Evolutionary conservation across 2,329 filamentous ascomycete species (phyloP).

Genomic region (Neonectria coccinea): DNA sequence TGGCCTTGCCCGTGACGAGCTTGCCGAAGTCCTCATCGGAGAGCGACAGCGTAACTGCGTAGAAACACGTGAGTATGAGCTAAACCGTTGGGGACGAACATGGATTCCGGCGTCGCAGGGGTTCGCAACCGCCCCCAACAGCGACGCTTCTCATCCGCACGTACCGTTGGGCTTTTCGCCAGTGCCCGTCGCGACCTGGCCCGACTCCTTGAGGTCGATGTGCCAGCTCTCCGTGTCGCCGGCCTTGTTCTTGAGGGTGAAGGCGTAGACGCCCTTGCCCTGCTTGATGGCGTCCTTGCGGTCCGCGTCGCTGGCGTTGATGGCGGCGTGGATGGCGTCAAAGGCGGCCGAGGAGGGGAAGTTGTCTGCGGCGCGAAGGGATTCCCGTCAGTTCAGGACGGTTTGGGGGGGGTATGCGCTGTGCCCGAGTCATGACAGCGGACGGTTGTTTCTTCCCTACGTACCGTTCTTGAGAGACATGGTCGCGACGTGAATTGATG

Average conservation of each 20-base stretch:
- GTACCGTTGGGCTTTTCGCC: conserved; percentile 86
- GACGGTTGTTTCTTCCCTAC: conserved; percentile 39
- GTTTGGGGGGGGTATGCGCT: conserved; percentile 10
- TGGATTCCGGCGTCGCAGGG: background rate
- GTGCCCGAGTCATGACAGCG: conserved; percentile 6
- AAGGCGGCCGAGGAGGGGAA: conserved; percentile 94
- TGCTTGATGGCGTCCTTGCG: conserved; percentile 91
- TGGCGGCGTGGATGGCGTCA: conserved; percentile 82
- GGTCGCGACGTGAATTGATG: conserved; percentile 46
- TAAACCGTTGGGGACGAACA: background rate
- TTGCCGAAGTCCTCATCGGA: conserved; percentile 88
- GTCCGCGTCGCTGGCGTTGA: conserved; percentile 76
- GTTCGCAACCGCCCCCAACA: background rate
- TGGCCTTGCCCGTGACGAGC: conserved; percentile 87
- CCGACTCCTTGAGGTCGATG: conserved; percentile 93
- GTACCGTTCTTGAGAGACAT: conserved; percentile 83
- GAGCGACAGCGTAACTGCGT: conserved; percentile 85
- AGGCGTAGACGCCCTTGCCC: conserved; percentile 88
- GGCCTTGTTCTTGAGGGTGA: conserved; percentile 88
- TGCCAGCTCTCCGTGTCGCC: conserved; percentile 90
- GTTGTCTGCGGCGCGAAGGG: conserved; percentile 63
- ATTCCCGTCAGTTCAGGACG: conserved; percentile 16
- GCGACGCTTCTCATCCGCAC: conserved; percentile 44
- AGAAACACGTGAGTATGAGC: conserved; percentile 24
- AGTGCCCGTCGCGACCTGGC: conserved; percentile 81